Evolutionary conservation across 1,139 yeast genomes (phyloP).

Genomic region (Geotrichum reessii): DNA sequence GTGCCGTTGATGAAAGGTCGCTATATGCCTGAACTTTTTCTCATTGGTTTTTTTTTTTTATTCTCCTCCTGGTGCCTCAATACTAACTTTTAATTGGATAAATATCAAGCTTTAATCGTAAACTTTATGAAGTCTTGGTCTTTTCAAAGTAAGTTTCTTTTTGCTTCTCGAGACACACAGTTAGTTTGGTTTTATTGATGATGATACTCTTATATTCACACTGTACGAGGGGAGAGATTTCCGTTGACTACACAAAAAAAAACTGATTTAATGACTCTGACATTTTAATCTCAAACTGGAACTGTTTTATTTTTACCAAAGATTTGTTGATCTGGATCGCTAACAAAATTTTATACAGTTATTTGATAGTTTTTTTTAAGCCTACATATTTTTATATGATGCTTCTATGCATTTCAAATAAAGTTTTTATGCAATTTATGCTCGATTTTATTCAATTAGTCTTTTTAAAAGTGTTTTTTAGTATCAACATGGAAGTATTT

Average conservation of each 20-base stretch:
- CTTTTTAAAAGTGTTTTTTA: not conserved
- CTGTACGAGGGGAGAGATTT: constrained; percentile 20
- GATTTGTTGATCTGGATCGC: no score
- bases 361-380: no score
- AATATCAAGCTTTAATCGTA: not conserved
- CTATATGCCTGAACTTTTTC: constrained; percentile 4
- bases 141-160: not conserved
- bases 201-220: constrained; percentile 20
- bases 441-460: not conserved
- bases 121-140: not conserved
- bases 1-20: constrained; percentile 19
- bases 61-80: not conserved
- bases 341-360: not conserved
- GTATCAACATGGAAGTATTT: not conserved
- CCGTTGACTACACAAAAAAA: constrained; percentile 19
- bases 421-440: not conserved
- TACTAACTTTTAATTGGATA: not conserved
- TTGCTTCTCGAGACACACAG: not conserved
- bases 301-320: not conserved
- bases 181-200: constrained; percentile 7
- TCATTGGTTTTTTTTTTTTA: not conserved
- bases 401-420: not conserved
- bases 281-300: not conserved
- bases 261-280: constrained; percentile 22
- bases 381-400: not conserved